Conservation (phyloP, 495 filamentous ascomycete species). For the Cercophora sp. region DNA sequence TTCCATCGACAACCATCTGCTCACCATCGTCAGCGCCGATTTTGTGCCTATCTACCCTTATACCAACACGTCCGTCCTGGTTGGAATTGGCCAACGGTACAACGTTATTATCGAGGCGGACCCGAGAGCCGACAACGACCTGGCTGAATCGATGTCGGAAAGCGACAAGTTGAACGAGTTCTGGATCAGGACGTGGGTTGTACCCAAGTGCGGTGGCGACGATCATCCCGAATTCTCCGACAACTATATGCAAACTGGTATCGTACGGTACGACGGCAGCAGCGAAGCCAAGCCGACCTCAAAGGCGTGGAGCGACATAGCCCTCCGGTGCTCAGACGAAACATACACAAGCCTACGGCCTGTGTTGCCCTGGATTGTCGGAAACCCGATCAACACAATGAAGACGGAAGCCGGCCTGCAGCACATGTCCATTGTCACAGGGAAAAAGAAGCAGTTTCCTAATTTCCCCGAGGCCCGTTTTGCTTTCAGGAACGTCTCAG, state of each 20-base stretch:
- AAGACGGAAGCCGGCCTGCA: neutral
- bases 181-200: slow-evolving; percentile 19
- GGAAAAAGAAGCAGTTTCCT: neutral
- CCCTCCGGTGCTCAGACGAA: slow-evolving; percentile 15
- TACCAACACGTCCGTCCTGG: slow-evolving; percentile 31
- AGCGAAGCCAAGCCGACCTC: slow-evolving; percentile 27
- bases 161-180: neutral
- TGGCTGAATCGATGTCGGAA: slow-evolving; percentile 44
- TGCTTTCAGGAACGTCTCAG: neutral
- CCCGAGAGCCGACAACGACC: slow-evolving; percentile 44
- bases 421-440: neutral
- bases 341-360: slow-evolving; percentile 22
- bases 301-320: slow-evolving; percentile 9
- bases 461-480: neutral
- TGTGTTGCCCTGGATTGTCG: slow-evolving; percentile 19
- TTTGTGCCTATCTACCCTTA: slow-evolving; percentile 48
- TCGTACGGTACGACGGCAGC: slow-evolving; percentile 25
- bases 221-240: slow-evolving; percentile 24
- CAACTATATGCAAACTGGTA: slow-evolving; percentile 34
- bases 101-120: slow-evolving; percentile 61
- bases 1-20: slow-evolving; percentile 44
- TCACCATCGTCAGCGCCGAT: slow-evolving; percentile 46
- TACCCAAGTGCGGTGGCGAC: slow-evolving; percentile 34
- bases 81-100: slow-evolving; percentile 64
- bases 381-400: slow-evolving; percentile 11